Evolutionary conservation across 495 filamentous ascomycete species (phyloP).

Genomic region (Penicillium macrosclerotiorum): DNA sequence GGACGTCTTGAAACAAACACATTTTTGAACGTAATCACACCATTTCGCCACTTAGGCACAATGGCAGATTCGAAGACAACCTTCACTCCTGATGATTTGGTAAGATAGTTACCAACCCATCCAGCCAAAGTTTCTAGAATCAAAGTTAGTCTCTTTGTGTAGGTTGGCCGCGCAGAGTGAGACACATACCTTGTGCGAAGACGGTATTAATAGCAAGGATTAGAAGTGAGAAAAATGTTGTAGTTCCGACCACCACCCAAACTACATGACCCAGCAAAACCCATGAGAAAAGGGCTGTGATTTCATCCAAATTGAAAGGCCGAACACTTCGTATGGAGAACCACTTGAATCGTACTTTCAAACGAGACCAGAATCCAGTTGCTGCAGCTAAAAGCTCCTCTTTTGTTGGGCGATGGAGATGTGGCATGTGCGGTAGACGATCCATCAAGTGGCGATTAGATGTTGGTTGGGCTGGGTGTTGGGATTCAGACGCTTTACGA

Average conservation of each 20-base stretch:
- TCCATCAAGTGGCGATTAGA: constrained; percentile 52
- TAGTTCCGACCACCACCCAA: constrained; percentile 93
- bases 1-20: constrained; percentile 93
- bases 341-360: constrained; percentile 96
- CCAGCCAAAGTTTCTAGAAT: constrained; percentile 79
- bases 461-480: constrained; percentile 3
- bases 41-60: constrained; percentile 90
- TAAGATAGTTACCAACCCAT: constrained; percentile 94
- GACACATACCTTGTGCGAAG: constrained; percentile 78
- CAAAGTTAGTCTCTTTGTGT: constrained; percentile 14
- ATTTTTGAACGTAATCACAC: constrained; percentile 93
- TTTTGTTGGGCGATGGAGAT: constrained; percentile 82
- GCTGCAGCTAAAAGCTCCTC: constrained; percentile 91
- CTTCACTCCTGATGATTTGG: constrained; percentile 89
- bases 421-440: constrained; percentile 67
- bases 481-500: too few relatives aligned
- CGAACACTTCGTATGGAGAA: constrained; percentile 89
- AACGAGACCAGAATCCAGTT: constrained; percentile 86
- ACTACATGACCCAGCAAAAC: constrained; percentile 87
- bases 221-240: constrained; percentile 90
- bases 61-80: constrained; percentile 98
- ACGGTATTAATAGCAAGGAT: constrained; percentile 93
- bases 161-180: not conserved
- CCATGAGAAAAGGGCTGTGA: constrained; percentile 94
- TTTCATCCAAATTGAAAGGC: constrained; percentile 96